A percentile compares a stretch with the other conserved stretches of the same genome.
Conservation (phyloP, 2,329 filamentous ascomycete genomes). For the Aspergillus pseudoviridinutans region DNA sequence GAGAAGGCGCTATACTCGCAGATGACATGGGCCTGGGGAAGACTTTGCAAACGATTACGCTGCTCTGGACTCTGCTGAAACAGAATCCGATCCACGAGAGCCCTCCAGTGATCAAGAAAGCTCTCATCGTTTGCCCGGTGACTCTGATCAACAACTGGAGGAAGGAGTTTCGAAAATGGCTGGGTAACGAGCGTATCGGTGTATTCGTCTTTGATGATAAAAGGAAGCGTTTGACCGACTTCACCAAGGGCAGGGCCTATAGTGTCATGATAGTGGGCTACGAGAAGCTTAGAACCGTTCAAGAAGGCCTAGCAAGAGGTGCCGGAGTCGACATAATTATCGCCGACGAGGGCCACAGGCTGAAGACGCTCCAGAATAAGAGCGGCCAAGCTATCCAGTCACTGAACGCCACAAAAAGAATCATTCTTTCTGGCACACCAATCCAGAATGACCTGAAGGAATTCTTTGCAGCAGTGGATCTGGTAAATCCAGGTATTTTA, state of each 20-base stretch:
- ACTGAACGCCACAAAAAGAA: slow-evolving; percentile 56
- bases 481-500: slow-evolving; percentile 64
- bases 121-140: slow-evolving; percentile 68
- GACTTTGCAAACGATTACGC: slow-evolving; percentile 66
- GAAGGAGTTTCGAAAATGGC: slow-evolving; percentile 70
- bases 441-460: slow-evolving; percentile 66
- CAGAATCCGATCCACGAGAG: slow-evolving; percentile 63
- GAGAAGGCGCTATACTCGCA: slow-evolving; percentile 66
- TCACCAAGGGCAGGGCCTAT: slow-evolving; percentile 65
- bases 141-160: slow-evolving; percentile 70
- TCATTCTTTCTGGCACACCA: slow-evolving; percentile 64
- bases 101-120: slow-evolving; percentile 62
- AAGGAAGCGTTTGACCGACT: slow-evolving; percentile 60
- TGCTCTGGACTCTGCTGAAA: slow-evolving; percentile 69
- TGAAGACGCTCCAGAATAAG: slow-evolving; percentile 68
- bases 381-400: slow-evolving; percentile 62
- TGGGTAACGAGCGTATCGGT: slow-evolving; percentile 66
- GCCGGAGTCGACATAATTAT: slow-evolving; percentile 65
- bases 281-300: slow-evolving; percentile 63
- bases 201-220: slow-evolving; percentile 63
- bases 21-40: slow-evolving; percentile 76
- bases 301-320: slow-evolving; percentile 61
- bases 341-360: slow-evolving; percentile 64
- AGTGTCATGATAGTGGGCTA: slow-evolving; percentile 72
- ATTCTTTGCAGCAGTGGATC: slow-evolving; percentile 65